phyloP scores from a whole-genome alignment of 192 early-diverging fungal species.

The Gaertneriomyces semiglobifer region DNA sequence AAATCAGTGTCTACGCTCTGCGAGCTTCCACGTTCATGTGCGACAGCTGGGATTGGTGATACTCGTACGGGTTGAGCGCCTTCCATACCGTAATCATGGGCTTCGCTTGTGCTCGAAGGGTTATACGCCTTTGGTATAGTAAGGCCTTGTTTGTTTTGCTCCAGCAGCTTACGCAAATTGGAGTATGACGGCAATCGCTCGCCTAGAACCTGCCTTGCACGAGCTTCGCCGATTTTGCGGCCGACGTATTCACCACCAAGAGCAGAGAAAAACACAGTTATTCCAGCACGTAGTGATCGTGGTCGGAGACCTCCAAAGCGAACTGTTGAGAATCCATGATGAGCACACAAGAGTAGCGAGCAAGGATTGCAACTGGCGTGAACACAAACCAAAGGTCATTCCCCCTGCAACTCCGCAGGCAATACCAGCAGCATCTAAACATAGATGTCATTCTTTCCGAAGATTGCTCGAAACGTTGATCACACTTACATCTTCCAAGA shows the following conservation, averaged over 20 bases:
- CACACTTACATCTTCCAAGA: conserved; percentile 3
- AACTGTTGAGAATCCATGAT: not conserved
- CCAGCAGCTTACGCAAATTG: conserved; percentile 12
- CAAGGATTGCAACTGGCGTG: no score
- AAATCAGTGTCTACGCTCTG: no score
- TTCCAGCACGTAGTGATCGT: conserved; percentile 11
- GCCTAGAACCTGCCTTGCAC: conserved; percentile 11
- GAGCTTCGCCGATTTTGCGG: conserved; percentile 18
- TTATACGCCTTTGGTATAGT: not conserved
- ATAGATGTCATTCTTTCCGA: not conserved
- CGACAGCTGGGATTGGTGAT: conserved; percentile 1
- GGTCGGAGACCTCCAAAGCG: not conserved
- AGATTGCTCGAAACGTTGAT: not conserved
- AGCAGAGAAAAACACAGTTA: not conserved
- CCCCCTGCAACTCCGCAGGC: not conserved
- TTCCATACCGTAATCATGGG: conserved; percentile 20
- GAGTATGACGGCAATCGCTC: conserved; percentile 14
- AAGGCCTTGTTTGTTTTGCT: conserved; percentile 8
- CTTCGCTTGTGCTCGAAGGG: not conserved
- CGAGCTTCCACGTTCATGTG: no score
- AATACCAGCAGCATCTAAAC: not conserved
- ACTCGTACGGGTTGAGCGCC: conserved; percentile 6
- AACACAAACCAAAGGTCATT: not conserved
- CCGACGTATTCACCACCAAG: conserved; percentile 21
- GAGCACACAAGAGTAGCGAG: no score